A percentile compares a stretch with the other conserved stretches of the same genome.
phyloP scores from a whole-genome alignment of 352 stramenopile genomes.

The Hyphochytrium catenoides region DNA sequence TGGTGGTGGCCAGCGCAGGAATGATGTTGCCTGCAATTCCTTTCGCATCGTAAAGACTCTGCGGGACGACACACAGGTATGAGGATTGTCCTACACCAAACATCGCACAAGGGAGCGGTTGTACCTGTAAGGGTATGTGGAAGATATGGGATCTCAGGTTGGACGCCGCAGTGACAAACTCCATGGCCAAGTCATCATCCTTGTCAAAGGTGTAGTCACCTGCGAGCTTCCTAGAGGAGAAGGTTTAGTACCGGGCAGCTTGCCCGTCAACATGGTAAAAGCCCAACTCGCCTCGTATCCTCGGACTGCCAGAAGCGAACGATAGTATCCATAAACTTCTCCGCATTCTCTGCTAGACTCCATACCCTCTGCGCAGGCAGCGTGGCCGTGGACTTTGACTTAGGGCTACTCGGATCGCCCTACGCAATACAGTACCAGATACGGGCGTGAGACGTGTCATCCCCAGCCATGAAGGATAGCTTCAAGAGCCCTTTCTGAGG shows the following conservation, averaged over 20 bases:
- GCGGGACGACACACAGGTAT: too few species aligned
- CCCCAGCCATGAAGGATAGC: too few species aligned
- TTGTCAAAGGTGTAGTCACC: constrained; percentile 94
- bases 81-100: too few species aligned
- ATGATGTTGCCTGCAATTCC: constrained; percentile 99
- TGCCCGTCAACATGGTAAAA: too few species aligned
- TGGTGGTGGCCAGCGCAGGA: constrained; percentile 98
- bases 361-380: constrained; percentile 36
- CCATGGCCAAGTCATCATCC: constrained; percentile 83
- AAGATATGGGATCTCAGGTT: constrained; percentile 82
- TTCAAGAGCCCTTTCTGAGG: constrained; percentile 26
- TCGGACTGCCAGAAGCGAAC: constrained; percentile 26
- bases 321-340: constrained; percentile 52
- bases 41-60: constrained; percentile 79
- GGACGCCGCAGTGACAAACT: constrained; percentile 89
- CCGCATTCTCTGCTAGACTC: constrained; percentile 55
- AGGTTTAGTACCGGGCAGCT: too few species aligned
- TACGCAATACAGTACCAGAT: too few species aligned
- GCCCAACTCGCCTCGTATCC: constrained; percentile 26
- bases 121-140: constrained; percentile 39
- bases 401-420: too few species aligned
- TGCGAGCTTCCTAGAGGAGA: not conserved
- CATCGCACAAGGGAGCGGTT: too few species aligned
- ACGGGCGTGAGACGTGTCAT: too few species aligned
- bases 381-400: too few species aligned